Base-by-base conservation (phyloP, 164 flowering plant species). In the Kalanchoe fedtschenkoi region DNA sequence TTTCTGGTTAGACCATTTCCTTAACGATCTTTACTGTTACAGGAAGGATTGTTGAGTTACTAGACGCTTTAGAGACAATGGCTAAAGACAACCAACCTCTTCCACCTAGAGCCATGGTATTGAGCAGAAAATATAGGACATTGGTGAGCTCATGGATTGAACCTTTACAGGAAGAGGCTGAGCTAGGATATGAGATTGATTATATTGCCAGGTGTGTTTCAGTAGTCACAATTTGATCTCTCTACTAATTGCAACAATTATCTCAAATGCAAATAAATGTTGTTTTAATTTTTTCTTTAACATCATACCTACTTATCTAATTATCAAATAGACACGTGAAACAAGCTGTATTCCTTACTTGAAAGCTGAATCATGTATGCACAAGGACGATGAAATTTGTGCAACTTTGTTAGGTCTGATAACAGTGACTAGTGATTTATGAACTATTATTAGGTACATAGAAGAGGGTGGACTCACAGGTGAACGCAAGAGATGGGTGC, bases 61-160 rank as follows among this genome's bases (percentile, higher is more conserved):
- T 90, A 63, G 96, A 93, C 69, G 99, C 99, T 66, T 81, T 93
- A 58, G 96, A 90, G 69, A 81, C 87, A 42, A 85, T 93, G 99
- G 89, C 81, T 34, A 83, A 75, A 74, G 97, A 93, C 73, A 85
- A 93, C 65, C 96, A 85, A 62, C 71, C 76, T 33, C 80, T 93
- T 74, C 91, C 99, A 54, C 83, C 95, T 47, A 78, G 99, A 71
- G 99, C 99, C 62, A 93, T 88, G 99, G 86, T 93, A 38, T 70
- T 86, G 81, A 93, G 89, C 84, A 82, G 79, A 76, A 93, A 90
- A 69, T 90, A 93, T 69, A 80, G 99, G 22, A 82, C 99, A 22
- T 58, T 93, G 58, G 96, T 90, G 66, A 93, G 99, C 77, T 90
- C 99, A 33, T 93, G 99, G 99, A 88, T 93, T 76, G 99, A 93